These are phyloP conservation scores for Sporothrix mexicana DNA, from an alignment of 2,329 filamentous ascomycete species.

Conservation along the genomic window DNA sequence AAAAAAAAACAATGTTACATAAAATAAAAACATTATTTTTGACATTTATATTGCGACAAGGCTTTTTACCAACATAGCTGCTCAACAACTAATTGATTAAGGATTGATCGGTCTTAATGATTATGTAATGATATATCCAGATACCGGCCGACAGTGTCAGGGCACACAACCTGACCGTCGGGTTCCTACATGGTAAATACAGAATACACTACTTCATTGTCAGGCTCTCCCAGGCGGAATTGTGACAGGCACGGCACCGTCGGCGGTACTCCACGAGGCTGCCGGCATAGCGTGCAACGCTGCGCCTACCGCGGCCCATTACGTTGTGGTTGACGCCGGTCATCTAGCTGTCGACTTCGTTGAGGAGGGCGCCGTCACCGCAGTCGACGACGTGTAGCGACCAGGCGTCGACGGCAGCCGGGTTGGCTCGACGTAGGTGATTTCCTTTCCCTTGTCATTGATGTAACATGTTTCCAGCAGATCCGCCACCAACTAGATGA, in stretches of 20 bases:
- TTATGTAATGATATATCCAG: too few relatives aligned
- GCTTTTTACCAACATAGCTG: too few relatives aligned
- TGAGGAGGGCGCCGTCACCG: slow-evolving; percentile 51
- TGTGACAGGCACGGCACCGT: neutral
- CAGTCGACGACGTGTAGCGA: slow-evolving; percentile 43
- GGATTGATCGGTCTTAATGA: too few relatives aligned
- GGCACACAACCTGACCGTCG: too few relatives aligned
- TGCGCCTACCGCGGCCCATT: slow-evolving; percentile 51
- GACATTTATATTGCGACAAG: too few relatives aligned
- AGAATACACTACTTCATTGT: neutral
- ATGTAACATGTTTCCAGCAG: neutral
- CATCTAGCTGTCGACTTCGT: slow-evolving; percentile 61
- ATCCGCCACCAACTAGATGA: neutral
- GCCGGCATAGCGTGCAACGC: slow-evolving; percentile 41
- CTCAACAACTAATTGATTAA: too few relatives aligned
- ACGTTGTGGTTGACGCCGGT: slow-evolving; percentile 60
- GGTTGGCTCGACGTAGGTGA: neutral
- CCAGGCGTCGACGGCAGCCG: neutral
- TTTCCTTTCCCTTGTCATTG: neutral
- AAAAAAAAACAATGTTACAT: too few relatives aligned
- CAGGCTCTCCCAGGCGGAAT: neutral
- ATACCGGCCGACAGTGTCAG: too few relatives aligned
- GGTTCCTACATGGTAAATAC: too few relatives aligned
- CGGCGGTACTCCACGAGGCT: neutral
- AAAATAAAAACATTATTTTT: too few relatives aligned